phyloP scores from a whole-genome alignment of 768 basidiomycete genomes.

The Asterophora lycoperdoides region DNA sequence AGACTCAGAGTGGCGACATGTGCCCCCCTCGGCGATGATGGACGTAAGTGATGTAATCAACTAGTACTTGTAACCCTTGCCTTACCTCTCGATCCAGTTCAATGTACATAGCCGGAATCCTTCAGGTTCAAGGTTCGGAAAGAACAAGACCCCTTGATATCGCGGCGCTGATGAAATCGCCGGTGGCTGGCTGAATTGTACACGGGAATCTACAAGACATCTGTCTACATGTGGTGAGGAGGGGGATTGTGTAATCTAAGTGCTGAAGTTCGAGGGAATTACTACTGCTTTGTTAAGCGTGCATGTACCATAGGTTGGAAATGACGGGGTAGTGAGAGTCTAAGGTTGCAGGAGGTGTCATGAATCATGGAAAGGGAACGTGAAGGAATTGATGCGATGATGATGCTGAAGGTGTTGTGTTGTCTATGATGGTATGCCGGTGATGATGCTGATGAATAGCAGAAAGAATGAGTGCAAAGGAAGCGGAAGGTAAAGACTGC shows the following conservation, averaged over 20 bases:
- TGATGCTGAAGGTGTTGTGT: slow-evolving; percentile 11
- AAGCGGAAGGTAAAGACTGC: background rate
- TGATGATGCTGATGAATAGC: slow-evolving; percentile 11
- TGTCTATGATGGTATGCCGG: slow-evolving; percentile 16
- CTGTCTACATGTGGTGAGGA: slow-evolving; percentile 5
- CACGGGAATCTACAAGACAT: background rate
- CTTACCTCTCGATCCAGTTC: background rate
- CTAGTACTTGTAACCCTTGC: background rate
- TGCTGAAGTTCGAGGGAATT: slow-evolving; percentile 8
- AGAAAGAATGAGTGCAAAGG: slow-evolving; percentile 8
- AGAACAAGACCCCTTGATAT: too few species aligned
- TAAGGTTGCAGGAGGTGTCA: slow-evolving; percentile 3
- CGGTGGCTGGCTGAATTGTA: background rate
- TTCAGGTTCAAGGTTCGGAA: too few species aligned
- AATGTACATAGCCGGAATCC: too few species aligned
- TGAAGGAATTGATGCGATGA: slow-evolving; percentile 14
- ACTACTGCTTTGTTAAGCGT: slow-evolving; percentile 6
- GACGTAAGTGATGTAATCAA: background rate
- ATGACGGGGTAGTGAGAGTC: slow-evolving; percentile 10
- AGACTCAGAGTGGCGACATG: too few species aligned
- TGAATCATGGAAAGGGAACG: slow-evolving; percentile 9
- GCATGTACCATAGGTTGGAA: slow-evolving; percentile 13
- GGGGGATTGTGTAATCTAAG: slow-evolving; percentile 4
- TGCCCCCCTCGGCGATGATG: slow-evolving; percentile 11
- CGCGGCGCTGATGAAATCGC: too few species aligned